Percentiles rank a stretch among this genome's conserved stretches.
Conservation (phyloP, 495 filamentous ascomycete genomes). For the Parathielavia appendiculata region DNA sequence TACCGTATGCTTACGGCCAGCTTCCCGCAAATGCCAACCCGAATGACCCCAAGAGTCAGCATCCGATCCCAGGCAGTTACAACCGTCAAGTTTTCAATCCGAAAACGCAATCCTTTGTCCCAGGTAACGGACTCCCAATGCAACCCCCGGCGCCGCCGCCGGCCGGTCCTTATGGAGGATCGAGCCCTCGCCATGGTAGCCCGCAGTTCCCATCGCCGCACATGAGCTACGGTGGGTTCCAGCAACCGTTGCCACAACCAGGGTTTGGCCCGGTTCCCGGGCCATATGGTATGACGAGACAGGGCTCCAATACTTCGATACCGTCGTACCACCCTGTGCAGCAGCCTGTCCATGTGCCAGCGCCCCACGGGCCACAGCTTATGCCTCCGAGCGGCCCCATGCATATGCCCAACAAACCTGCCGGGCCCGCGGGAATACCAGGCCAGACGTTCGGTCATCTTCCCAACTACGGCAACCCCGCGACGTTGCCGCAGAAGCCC, state of each 20-base stretch:
- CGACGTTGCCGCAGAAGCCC: conserved; percentile 53
- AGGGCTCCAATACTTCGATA: conserved; percentile 50
- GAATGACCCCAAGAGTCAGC: conserved; percentile 59
- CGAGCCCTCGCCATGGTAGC: conserved; percentile 40
- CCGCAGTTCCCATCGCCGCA: conserved; percentile 44
- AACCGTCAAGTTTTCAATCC: conserved; percentile 85
- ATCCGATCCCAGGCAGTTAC: conserved; percentile 77
- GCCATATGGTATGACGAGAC: conserved; percentile 49
- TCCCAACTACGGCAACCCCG: conserved; percentile 52
- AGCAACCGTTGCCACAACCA: conserved; percentile 38
- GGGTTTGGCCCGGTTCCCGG: conserved; percentile 28
- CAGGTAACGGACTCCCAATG: conserved; percentile 50
- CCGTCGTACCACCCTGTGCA: conserved; percentile 39
- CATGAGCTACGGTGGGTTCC: conserved; percentile 39
- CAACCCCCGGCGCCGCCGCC: conserved; percentile 30
- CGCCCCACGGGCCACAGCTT: conserved; percentile 19
- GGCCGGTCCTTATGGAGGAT: conserved; percentile 30
- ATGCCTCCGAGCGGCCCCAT: conserved; percentile 32
- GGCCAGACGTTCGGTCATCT: conserved; percentile 44
- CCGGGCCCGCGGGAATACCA: conserved; percentile 31
- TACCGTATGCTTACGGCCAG: conserved; percentile 70
- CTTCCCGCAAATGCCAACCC: conserved; percentile 65
- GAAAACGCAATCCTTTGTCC: conserved; percentile 84
- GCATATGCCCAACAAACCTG: conserved; percentile 38
- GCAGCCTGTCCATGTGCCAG: conserved; percentile 13